phyloP scores from a whole-genome alignment of 2,329 filamentous ascomycete genomes.

The Talaromyces pinophilus region DNA sequence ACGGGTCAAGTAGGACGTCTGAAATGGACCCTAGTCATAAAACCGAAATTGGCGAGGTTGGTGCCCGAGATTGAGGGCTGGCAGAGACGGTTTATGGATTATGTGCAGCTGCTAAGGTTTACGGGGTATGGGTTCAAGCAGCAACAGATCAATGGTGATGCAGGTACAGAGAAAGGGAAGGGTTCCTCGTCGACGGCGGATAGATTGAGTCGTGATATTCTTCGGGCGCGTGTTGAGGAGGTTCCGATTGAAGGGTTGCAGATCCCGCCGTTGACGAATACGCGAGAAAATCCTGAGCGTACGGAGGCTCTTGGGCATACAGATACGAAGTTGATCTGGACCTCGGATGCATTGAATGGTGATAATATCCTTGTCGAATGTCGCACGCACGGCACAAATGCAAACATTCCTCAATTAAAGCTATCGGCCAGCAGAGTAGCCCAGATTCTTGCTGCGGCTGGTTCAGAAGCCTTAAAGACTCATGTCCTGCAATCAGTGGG shows the following conservation, averaged over 20 bases:
- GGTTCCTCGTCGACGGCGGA: background rate
- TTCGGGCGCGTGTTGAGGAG: background rate
- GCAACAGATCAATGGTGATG: background rate
- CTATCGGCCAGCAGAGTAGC: background rate
- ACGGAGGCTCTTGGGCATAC: background rate
- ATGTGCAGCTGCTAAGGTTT: slow-evolving; percentile 5
- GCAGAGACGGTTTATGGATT: slow-evolving; percentile 11
- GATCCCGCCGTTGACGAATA: background rate
- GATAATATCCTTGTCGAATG: slow-evolving; percentile 2
- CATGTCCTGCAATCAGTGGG: slow-evolving; percentile 10
- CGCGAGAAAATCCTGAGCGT: background rate
- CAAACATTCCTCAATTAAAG: background rate
- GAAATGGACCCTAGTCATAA: background rate
- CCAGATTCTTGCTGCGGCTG: background rate
- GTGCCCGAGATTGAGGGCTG: background rate
- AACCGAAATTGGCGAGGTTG: background rate
- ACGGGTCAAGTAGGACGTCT: background rate
- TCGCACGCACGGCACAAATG: background rate
- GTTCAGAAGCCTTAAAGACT: background rate
- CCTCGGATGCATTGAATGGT: background rate
- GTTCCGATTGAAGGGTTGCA: background rate
- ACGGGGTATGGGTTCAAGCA: slow-evolving; percentile 1
- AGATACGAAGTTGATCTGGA: slow-evolving; percentile 1
- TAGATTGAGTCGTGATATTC: slow-evolving; percentile 9
- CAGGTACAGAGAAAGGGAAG: background rate